Percentiles rank a stretch among this genome's conserved stretches.
Conservation (phyloP, 345 rosid genomes). For the Leavenworthia alabamica region DNA sequence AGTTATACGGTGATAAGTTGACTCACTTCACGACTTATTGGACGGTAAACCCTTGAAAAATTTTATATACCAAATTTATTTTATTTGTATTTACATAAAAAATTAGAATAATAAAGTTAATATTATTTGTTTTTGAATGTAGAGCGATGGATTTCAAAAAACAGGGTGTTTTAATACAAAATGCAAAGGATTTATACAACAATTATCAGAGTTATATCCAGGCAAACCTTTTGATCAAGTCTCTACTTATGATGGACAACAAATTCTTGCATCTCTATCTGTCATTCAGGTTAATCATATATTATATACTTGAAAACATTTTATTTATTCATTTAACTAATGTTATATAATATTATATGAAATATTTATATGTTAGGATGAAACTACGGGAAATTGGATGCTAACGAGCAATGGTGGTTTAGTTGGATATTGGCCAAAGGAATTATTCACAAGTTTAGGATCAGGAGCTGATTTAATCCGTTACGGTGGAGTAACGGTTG, state of each 20-base stretch:
- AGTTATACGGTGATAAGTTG: neutral
- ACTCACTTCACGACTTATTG: neutral
- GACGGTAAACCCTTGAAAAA: neutral
- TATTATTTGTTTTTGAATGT: neutral
- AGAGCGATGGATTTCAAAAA: neutral
- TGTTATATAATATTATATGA: neutral
- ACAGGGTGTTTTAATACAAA: neutral
- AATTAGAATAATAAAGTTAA: neutral
- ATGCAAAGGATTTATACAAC: conserved; percentile 2
- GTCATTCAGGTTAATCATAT: neutral
- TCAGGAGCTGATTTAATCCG: neutral
- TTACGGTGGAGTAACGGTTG: neutral
- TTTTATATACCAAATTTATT: neutral
- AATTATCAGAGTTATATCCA: neutral
- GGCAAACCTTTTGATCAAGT: neutral
- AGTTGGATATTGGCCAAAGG: conserved; percentile 9
- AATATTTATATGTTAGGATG: neutral
- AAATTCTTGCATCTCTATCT: neutral
- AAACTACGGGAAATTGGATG: neutral
- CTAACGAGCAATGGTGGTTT: neutral
- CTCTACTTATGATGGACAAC: neutral
- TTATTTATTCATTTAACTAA: too few species aligned
- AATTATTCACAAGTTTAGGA: neutral
- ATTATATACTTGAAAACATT: neutral
- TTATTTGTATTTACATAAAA: neutral